Percentiles rank a stretch among this genome's conserved stretches.
phyloP scores from a whole-genome alignment of 345 rosid species.

The Abelmoschus esculentus region DNA sequence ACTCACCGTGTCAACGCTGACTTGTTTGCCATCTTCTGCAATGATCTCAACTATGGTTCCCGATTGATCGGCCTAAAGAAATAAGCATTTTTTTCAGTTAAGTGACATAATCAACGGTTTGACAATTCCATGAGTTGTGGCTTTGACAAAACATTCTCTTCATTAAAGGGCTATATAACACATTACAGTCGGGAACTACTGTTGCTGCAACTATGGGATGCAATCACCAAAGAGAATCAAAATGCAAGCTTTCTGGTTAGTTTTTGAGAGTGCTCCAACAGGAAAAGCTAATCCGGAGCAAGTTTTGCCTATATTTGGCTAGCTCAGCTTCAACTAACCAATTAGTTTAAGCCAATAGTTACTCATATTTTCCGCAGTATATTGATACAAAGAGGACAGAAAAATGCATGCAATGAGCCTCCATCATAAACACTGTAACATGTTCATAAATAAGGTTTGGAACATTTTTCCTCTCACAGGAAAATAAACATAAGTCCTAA shows the following conservation, averaged over 20 bases:
- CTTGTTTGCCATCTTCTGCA: slow-evolving; percentile 73
- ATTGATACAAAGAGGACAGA: not conserved
- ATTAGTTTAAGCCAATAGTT: not conserved
- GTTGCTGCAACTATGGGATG: not conserved
- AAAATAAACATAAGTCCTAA: not conserved
- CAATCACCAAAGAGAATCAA: not conserved
- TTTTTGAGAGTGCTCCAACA: not conserved
- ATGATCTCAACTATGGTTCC: slow-evolving; percentile 70
- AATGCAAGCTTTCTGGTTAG: not conserved
- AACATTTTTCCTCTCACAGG: not conserved
- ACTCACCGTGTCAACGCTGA: slow-evolving; percentile 63
- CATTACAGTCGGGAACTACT: not conserved
- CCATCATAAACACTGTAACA: not conserved
- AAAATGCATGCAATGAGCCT: not conserved
- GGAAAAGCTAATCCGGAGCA: not conserved
- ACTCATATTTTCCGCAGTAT: not conserved
- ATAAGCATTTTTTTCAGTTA: not conserved
- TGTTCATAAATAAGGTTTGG: not conserved
- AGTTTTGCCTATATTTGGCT: too few relatives aligned
- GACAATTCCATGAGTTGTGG: not conserved
- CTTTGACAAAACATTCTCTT: not conserved
- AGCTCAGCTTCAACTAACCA: too few relatives aligned
- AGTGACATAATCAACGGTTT: not conserved
- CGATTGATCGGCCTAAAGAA: slow-evolving; percentile 58
- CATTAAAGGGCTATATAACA: not conserved